A percentile compares a stretch with the other conserved stretches of the same genome.
These are phyloP conservation scores for Artemisia annua DNA, from an alignment of 129 eudicot genomes.

Conservation along the genomic window DNA sequence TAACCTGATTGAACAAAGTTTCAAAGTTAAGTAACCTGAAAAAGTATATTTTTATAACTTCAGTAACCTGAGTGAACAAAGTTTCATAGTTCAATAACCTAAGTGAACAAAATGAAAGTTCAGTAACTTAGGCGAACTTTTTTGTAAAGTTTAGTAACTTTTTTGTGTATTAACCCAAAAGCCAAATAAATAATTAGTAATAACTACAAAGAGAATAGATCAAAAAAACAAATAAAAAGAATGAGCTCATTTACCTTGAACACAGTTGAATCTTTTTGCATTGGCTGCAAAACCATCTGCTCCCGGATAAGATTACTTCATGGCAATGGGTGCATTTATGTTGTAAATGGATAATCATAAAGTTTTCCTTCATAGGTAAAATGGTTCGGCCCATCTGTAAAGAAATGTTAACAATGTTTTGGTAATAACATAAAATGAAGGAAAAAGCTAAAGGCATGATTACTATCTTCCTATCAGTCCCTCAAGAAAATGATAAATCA, in stretches of 20 bases:
- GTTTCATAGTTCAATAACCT: too few relatives aligned
- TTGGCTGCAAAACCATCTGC: constrained; percentile 64
- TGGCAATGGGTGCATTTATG: constrained; percentile 60
- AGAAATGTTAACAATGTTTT: neutral
- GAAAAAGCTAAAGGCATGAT: neutral
- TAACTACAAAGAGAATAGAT: neutral
- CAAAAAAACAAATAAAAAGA: neutral
- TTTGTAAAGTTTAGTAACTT: too few relatives aligned
- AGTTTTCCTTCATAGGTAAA: constrained; percentile 59
- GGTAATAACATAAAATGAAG: neutral
- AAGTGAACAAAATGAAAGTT: too few relatives aligned
- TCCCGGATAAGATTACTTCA: constrained; percentile 66
- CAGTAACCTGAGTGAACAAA: too few relatives aligned
- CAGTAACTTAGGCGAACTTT: too few relatives aligned
- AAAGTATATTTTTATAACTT: too few relatives aligned
- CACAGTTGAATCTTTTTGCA: constrained; percentile 75
- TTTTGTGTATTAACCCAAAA: too few relatives aligned
- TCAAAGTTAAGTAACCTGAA: too few relatives aligned
- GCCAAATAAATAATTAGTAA: constrained; percentile 4
- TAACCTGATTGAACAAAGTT: too few relatives aligned
- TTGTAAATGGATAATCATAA: constrained; percentile 65
- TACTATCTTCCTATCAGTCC: neutral
- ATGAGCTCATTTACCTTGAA: constrained; percentile 46
- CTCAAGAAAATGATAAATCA: too few relatives aligned
- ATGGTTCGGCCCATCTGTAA: constrained; percentile 64